A percentile compares a stretch with the other conserved stretches of the same genome.
phyloP scores from a whole-genome alignment of 176 grass and related monocot genomes.

The Juncus effusus region DNA sequence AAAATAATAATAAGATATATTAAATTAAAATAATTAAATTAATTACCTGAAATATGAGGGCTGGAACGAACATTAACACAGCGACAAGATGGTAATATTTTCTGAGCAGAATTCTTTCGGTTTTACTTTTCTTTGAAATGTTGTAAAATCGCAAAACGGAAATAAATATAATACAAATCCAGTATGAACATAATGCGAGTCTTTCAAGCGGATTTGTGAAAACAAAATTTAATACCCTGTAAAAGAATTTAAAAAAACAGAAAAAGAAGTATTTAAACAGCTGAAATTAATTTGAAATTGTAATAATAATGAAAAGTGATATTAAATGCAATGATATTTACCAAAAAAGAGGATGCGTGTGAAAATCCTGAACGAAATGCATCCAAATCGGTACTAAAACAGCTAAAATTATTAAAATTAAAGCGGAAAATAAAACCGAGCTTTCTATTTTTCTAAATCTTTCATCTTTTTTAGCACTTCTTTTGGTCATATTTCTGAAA shows the following conservation, averaged over 20 bases:
- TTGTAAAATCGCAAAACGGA: conserved; percentile 77
- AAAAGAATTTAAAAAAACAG: conserved; percentile 6
- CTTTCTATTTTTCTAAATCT: conserved; percentile 36
- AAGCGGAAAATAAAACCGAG: conserved; percentile 64
- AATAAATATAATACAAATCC: conserved; percentile 76
- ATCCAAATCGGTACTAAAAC: conserved; percentile 82
- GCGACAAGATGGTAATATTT: conserved; percentile 95
- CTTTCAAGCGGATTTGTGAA: conserved; percentile 49
- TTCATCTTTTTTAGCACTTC: too few relatives aligned
- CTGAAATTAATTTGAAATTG: background rate
- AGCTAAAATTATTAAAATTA: conserved; percentile 32
- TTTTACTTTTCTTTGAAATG: conserved; percentile 86
- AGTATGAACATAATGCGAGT: conserved; percentile 75
- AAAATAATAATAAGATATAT: background rate
- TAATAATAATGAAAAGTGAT: background rate
- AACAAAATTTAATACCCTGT: conserved; percentile 78
- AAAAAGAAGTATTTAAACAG: background rate
- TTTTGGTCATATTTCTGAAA: conserved; percentile 35
- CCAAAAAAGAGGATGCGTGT: conserved; percentile 73
- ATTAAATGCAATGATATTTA: conserved; percentile 32
- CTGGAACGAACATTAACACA: conserved; percentile 83
- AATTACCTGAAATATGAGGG: conserved; percentile 84
- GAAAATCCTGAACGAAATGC: conserved; percentile 49
- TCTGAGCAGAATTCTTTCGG: conserved; percentile 77
- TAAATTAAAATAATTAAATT: background rate